Evolutionary conservation across 805 yeast genomes (phyloP), one percentile per base, ranked within the genome.

Genomic region (Tetrapisispora iriomotensis): DNA sequence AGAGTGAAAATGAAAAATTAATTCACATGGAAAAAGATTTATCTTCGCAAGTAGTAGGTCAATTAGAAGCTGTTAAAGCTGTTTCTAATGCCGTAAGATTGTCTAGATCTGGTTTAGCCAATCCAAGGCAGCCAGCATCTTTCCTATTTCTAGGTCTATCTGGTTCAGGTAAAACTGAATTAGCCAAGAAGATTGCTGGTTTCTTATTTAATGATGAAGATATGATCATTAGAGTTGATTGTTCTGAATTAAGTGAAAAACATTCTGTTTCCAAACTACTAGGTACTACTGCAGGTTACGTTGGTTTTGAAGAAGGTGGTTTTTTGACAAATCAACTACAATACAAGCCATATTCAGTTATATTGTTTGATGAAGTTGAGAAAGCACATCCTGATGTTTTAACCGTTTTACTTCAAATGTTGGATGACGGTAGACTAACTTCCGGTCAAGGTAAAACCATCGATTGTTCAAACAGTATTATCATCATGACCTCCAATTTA

Each of bases 291-390:
- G 96, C 97, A 1, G 98, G 98, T 53, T 82, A 83, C 53, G 82
- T 92, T 51, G 98, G 98, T 29, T 94, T 83, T 61, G 96, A 88
- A 60, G 96, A 92, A 62, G 98, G 98, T 61, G 98, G 98, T 48
- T 75, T 90, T 51, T 72, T 92, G 49, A 92, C 98, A 6, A 94
- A 92, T 54, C 95, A 92, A 48, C 71, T 92, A 41, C 73, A 85
- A 45, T 75, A 96, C 56, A 80, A 82, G 45, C 98, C 98, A 41
- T 92, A 92, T 66, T 85, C 96, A 6, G 98, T 92, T n/a, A 72
- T 92, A 29, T 70, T 92, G 45, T 92, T 92, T 56, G 98, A 92
- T 65, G 98, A 92, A 67, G 95, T 92, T 41, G 98, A 92, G 60
- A 92, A 92, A 65, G 98, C 98, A 14, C 95, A 95, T 6, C 98